phyloP scores from a whole-genome alignment of 108 stramenopile genomes.

The Asterionellopsis glacialis region DNA sequence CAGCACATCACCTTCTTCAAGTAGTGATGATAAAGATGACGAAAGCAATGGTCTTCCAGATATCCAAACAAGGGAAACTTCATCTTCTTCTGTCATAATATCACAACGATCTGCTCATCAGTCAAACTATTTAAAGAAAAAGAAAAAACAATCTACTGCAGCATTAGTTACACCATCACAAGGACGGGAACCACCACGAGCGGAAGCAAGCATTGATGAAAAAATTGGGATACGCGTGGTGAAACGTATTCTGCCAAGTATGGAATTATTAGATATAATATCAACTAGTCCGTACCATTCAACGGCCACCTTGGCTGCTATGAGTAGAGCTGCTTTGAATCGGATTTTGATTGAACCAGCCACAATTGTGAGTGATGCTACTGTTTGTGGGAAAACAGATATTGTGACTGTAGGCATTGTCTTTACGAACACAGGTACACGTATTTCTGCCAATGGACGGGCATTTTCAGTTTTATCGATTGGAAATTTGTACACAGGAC shows the following conservation, averaged over 20 bases:
- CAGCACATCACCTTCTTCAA: not conserved
- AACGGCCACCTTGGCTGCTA: constrained; percentile 36
- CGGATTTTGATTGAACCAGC: constrained; percentile 28
- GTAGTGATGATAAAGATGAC: not conserved
- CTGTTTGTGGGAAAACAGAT: constrained; percentile 41
- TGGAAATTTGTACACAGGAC: constrained; percentile 54
- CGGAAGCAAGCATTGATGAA: constrained; percentile 23
- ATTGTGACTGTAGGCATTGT: constrained; percentile 48
- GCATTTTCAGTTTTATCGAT: constrained; percentile 62
- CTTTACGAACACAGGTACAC: constrained; percentile 46
- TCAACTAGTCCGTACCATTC: constrained; percentile 29
- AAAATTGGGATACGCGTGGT: constrained; percentile 43
- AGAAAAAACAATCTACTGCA: not conserved
- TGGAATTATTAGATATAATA: constrained; percentile 41
- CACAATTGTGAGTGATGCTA: constrained; percentile 24
- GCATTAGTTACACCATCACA: not conserved
- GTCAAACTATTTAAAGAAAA: constrained; percentile 2
- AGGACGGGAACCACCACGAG: not conserved
- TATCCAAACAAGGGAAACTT: not conserved
- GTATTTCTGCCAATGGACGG: constrained; percentile 49
- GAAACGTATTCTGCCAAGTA: constrained; percentile 30
- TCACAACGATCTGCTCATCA: not conserved
- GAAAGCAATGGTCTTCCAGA: not conserved
- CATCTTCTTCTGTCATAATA: not conserved
- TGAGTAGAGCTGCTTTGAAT: constrained; percentile 29